Base-by-base conservation (phyloP, 768 basidiomycete species). In the Trametes meyenii region DNA sequence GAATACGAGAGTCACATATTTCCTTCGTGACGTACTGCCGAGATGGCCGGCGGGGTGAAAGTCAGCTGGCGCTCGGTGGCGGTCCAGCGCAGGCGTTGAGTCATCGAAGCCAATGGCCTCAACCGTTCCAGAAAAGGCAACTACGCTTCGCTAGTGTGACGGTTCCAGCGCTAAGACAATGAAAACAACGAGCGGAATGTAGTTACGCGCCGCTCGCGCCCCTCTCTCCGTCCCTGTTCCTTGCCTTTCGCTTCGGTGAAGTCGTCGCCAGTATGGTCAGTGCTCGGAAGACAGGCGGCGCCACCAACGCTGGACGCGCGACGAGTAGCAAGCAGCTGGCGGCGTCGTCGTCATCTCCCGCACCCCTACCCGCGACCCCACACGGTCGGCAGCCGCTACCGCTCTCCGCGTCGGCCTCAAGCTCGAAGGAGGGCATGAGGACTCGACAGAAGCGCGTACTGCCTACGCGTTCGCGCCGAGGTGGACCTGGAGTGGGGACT, bases 391-490 rank as follows among this genome's bases (percentile, higher is more conserved):
- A 57, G 36, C 50, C 6, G n/a, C 56, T 45, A 33, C 46, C 43
- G 23, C 29, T 52, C n/a, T n/a, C 55, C 50, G 52, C 57, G 48
- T 57, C 48, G 24, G 53, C 50, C 23, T 55, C 62, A 1, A 46
- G 43, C 39, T 56, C 62, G 33, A 68, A 62, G 60, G 49, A 29
- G 13, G 38, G 63, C 13, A 51, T 66, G 43, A 64, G 64, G 67
- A 72, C 76, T 63, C 85, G 83, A 58, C 87, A 86, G 75, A 90
- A 89, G 76, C 87, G 93, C 73, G 87, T 93, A 45, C 77, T 93
- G 58, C 94, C 94, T 44, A 84, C 90, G 73, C 85, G 94, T 68
- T 83, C 89, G 58, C 81, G 91, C 67, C 84, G 93, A 58, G 88
- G 90, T 57, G 91, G 90, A 16, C 88, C 89, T 29, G 91, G 90